These are phyloP conservation scores for Calonectria crousiana DNA, from an alignment of 2,329 filamentous ascomycete genomes.

Conservation along the genomic window DNA sequence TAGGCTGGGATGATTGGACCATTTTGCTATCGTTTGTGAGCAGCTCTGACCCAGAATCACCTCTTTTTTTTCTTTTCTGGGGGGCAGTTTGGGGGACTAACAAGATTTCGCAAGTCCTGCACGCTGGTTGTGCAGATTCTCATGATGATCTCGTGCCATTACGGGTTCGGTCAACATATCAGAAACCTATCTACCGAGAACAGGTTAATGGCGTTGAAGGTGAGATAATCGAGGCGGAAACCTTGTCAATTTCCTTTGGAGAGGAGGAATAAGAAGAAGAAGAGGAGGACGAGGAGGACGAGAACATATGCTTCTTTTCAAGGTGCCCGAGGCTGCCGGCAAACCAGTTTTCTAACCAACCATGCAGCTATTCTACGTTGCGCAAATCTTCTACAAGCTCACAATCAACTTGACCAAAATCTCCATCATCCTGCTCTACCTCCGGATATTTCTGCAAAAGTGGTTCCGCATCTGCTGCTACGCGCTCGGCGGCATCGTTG, in stretches of 20 bases:
- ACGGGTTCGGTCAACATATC: constrained; percentile 58
- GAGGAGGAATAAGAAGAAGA: no score
- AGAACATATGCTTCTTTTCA: neutral
- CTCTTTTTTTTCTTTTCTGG: no score
- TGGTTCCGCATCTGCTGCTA: constrained; percentile 60
- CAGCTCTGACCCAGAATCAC: neutral
- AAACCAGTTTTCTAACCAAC: neutral
- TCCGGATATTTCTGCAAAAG: constrained; percentile 63
- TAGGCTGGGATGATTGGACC: constrained; percentile 58
- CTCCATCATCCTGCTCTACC: constrained; percentile 66
- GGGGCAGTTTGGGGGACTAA: neutral
- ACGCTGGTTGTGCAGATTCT: constrained; percentile 51
- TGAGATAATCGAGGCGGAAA: constrained; percentile 24
- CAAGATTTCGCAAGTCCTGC: constrained; percentile 44
- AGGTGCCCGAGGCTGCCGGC: neutral
- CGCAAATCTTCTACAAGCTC: constrained; percentile 67
- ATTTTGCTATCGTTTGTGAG: constrained; percentile 57
- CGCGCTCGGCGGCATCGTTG: constrained; percentile 55
- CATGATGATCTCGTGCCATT: constrained; percentile 55
- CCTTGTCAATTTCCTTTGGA: neutral
- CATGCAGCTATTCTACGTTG: constrained; percentile 61
- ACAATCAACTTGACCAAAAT: constrained; percentile 66
- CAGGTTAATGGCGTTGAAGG: constrained; percentile 53
- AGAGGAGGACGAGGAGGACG: no score
- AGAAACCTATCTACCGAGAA: constrained; percentile 48